These are phyloP conservation scores for Xylogone sp. DNA, from an alignment of 2,329 filamentous ascomycete species.

Conservation along the genomic window DNA sequence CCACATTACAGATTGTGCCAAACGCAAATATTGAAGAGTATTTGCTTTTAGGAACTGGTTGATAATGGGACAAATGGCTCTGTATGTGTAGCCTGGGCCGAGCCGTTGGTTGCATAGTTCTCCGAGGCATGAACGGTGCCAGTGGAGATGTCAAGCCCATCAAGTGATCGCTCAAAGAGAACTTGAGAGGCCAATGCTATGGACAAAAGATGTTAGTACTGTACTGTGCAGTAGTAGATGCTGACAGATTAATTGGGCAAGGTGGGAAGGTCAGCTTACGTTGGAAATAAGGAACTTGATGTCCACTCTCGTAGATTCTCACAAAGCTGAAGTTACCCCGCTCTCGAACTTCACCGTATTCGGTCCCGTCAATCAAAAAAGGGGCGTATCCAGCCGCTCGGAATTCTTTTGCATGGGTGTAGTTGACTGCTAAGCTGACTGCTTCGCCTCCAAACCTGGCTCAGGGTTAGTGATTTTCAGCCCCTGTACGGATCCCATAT, in stretches of 20 bases:
- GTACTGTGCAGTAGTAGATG: conserved; percentile 19
- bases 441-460: conserved; percentile 50
- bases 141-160: conserved; percentile 35
- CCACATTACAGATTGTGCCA: too few relatives aligned
- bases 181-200: conserved; percentile 15
- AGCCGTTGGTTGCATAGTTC: conserved; percentile 16
- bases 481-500: too few relatives aligned
- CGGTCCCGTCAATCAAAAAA: conserved; percentile 48
- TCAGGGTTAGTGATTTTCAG: conserved; percentile 20
- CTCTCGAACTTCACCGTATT: conserved; percentile 56
- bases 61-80: conserved; percentile 16
- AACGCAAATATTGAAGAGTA: too few relatives aligned
- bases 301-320: conserved; percentile 19
- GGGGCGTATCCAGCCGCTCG: conserved; percentile 51
- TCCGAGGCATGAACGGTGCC: conserved; percentile 28
- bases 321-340: conserved; percentile 44
- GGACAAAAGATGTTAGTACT: neutral
- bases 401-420: conserved; percentile 42
- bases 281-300: neutral
- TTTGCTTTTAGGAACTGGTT: neutral
- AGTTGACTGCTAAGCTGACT: conserved; percentile 47
- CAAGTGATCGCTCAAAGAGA: conserved; percentile 24
- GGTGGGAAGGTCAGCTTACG: conserved; percentile 5
- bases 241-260: neutral
- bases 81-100: conserved; percentile 16